phyloP scores from a whole-genome alignment of 805 yeast species.

The Metschnikowia kofuensis region DNA sequence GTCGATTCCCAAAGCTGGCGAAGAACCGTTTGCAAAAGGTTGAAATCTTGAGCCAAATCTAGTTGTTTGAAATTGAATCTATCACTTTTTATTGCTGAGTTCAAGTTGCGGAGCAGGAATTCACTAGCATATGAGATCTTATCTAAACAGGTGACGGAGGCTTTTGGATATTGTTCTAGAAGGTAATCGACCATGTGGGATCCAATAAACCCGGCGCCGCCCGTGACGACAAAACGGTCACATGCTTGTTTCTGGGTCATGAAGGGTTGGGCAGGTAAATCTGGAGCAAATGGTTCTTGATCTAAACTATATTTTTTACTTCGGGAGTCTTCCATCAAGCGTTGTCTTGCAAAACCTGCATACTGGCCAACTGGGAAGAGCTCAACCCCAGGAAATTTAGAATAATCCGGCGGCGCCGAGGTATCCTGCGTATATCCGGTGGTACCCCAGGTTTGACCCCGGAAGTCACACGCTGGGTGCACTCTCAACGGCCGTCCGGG shows the following conservation, averaged over 20 bases:
- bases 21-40: slow-evolving; percentile 18
- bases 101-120: slow-evolving; percentile 23
- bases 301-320: no score
- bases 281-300: no score
- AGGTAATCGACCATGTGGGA: slow-evolving; percentile 43
- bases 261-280: no score
- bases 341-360: no score
- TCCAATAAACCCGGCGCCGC: slow-evolving; percentile 60
- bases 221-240: slow-evolving; percentile 42
- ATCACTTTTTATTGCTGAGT: slow-evolving; percentile 7
- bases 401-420: no score
- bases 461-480: not conserved
- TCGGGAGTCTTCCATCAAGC: no score
- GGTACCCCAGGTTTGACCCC: not conserved
- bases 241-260: not conserved
- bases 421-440: not conserved
- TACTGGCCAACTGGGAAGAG: no score
- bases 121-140: slow-evolving; percentile 45
- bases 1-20: slow-evolving; percentile 10
- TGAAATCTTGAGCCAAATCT: slow-evolving; percentile 34
- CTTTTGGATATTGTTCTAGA: slow-evolving; percentile 25
- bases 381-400: no score
- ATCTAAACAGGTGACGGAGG: slow-evolving; percentile 44
- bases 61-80: slow-evolving; percentile 26
- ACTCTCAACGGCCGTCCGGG: not conserved